These are phyloP conservation scores for Puccinia hordei DNA, from an alignment of 1,284 basidiomycete species.

Conservation along the genomic window DNA sequence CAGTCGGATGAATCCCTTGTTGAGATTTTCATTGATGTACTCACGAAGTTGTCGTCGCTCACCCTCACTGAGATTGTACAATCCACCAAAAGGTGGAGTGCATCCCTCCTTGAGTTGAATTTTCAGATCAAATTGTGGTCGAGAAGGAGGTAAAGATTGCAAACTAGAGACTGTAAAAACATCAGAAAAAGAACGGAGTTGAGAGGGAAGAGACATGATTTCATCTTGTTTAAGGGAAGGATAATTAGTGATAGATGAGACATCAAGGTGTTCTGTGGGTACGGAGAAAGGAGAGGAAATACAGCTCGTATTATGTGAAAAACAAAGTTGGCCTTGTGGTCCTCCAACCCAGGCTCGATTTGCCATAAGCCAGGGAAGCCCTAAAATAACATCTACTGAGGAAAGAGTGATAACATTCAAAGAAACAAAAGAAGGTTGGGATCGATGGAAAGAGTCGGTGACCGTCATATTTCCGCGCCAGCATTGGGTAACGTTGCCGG, in stretches of 20 bases:
- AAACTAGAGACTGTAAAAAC: not conserved
- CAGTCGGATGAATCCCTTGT: too few species aligned
- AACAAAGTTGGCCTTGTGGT: not conserved
- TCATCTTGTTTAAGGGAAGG: not conserved
- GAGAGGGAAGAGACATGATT: not conserved
- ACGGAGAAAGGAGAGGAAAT: not conserved
- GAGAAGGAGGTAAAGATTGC: not conserved
- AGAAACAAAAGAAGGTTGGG: not conserved
- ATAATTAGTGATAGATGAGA: not conserved
- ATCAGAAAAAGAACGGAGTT: too few species aligned
- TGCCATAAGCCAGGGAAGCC: not conserved
- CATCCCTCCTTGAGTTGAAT: conserved; percentile 24
- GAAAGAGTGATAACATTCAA: not conserved
- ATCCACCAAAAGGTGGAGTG: too few species aligned
- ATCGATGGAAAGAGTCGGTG: too few species aligned
- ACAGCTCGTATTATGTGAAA: not conserved
- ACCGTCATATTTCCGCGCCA: not conserved
- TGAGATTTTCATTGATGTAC: too few species aligned
- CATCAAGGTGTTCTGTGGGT: not conserved
- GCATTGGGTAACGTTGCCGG: not conserved
- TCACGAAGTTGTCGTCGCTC: too few species aligned
- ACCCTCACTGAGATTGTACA: too few species aligned
- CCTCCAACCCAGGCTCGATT: not conserved
- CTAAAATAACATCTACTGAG: too few species aligned
- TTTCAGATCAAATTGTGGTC: conserved; percentile 13